These are phyloP conservation scores for Verticillium longisporum DNA, from an alignment of 2,329 filamentous ascomycete species.

Conservation along the genomic window DNA sequence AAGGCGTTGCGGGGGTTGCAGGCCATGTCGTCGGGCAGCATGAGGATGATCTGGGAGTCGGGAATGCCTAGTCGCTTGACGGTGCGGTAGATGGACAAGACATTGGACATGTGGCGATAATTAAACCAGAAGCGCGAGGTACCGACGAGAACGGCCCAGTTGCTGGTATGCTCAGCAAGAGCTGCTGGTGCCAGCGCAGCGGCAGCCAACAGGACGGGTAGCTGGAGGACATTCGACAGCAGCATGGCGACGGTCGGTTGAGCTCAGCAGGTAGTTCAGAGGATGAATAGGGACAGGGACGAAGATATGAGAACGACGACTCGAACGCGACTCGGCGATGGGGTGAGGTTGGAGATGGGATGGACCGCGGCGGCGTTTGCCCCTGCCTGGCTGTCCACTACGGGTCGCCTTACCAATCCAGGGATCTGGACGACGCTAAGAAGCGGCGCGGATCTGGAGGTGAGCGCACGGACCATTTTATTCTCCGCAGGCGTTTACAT, in stretches of 20 bases:
- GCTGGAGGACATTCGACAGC: conserved; percentile 32
- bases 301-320: neutral
- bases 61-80: conserved; percentile 97
- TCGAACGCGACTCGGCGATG: neutral
- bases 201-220: conserved; percentile 41
- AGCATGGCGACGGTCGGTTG: conserved; percentile 35
- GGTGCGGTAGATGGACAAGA: conserved; percentile 93
- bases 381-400: neutral
- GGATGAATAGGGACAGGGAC: neutral
- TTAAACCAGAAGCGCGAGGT: conserved; percentile 99
- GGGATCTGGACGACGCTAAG: neutral
- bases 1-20: conserved; percentile 99
- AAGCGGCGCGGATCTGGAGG: neutral
- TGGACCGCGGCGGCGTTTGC: neutral
- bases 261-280: too few relatives aligned
- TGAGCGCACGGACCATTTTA: neutral
- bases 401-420: neutral
- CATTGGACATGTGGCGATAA: conserved; percentile 96
- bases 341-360: neutral
- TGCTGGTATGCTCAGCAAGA: conserved; percentile 81
- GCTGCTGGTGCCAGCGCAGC: conserved; percentile 36
- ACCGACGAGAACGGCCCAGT: conserved; percentile 98
- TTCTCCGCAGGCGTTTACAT: neutral
- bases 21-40: conserved; percentile 99
- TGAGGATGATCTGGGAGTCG: conserved; percentile 97